Conservation (phyloP, 75 land plant genomes). For the Selaginella moellendorffii region DNA sequence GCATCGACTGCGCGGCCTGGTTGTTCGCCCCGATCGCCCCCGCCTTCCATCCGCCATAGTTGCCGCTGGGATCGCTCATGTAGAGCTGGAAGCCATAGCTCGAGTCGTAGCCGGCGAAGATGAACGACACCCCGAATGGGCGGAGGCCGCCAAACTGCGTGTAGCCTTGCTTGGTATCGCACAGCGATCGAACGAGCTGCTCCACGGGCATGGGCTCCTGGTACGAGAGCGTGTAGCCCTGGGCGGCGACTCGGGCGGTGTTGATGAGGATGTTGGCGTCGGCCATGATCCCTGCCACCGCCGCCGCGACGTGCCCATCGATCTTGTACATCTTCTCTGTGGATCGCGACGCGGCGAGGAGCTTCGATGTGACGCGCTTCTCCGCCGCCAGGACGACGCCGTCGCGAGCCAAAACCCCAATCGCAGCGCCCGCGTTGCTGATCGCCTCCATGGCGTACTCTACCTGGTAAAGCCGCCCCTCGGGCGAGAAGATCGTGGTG, state of each 20-base stretch:
- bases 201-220: constrained; percentile 19
- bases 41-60: constrained; percentile 76
- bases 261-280: constrained; percentile 74
- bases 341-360: constrained; percentile 64
- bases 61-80: constrained; percentile 79
- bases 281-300: constrained; percentile 75
- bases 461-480: constrained; percentile 72
- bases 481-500: constrained; percentile 75
- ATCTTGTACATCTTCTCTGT: constrained; percentile 89
- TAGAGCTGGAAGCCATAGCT: constrained; percentile 63
- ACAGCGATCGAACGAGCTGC: constrained; percentile 14
- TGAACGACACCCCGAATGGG: constrained; percentile 29
- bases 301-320: constrained; percentile 73
- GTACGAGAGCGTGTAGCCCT: constrained; percentile 22
- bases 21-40: constrained; percentile 70
- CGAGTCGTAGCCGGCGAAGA: constrained; percentile 72
- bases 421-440: constrained; percentile 66
- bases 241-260: constrained; percentile 53
- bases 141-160: constrained; percentile 20
- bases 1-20: constrained; percentile 67
- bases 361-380: constrained; percentile 72
- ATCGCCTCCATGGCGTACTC: constrained; percentile 85
- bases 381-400: constrained; percentile 70
- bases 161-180: constrained; percentile 15
- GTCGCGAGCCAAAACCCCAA: constrained; percentile 53